Conservation (phyloP, 2,329 filamentous ascomycete genomes). For the Cordyceps cateniannulata region DNA sequence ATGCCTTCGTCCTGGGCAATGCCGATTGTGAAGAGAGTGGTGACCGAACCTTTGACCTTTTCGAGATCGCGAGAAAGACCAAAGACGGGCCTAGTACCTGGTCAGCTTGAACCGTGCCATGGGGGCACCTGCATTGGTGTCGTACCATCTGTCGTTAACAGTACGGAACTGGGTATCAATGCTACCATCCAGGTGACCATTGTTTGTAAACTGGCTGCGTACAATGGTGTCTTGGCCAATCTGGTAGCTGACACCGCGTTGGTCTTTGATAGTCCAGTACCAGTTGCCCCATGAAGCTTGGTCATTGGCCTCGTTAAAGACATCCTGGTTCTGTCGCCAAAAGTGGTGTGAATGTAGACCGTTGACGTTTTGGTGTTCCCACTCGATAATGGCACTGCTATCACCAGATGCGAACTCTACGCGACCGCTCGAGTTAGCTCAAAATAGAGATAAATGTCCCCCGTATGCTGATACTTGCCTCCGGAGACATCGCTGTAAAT, state of each 20-base stretch:
- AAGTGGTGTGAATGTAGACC: slow-evolving; percentile 60
- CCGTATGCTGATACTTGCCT: neutral
- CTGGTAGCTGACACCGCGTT: slow-evolving; percentile 55
- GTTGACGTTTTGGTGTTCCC: slow-evolving; percentile 48
- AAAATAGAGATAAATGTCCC: slow-evolving; percentile 35
- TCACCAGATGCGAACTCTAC: slow-evolving; percentile 69
- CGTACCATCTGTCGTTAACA: slow-evolving; percentile 29
- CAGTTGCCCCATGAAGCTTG: slow-evolving; percentile 77
- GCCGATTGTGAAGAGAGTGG: slow-evolving; percentile 66
- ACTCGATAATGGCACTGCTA: slow-evolving; percentile 46
- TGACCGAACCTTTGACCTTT: slow-evolving; percentile 32
- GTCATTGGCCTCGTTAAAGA: slow-evolving; percentile 63
- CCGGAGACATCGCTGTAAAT: slow-evolving; percentile 64
- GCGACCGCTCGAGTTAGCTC: neutral
- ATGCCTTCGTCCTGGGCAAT: slow-evolving; percentile 71
- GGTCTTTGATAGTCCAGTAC: slow-evolving; percentile 63
- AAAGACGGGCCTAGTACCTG: slow-evolving; percentile 64
- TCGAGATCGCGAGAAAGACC: slow-evolving; percentile 62
- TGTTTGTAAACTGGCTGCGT: slow-evolving; percentile 58
- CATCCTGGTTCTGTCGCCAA: slow-evolving; percentile 50
- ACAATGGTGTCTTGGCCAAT: slow-evolving; percentile 61
- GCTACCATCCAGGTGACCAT: slow-evolving; percentile 55
- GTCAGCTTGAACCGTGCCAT: neutral
- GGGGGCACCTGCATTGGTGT: neutral
- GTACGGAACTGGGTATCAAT: slow-evolving; percentile 56